Percentiles rank a stretch among this genome's conserved stretches.
Evolutionary conservation across 139 green algal genomes (phyloP).

Genomic region (Coelastrella sp.): DNA sequence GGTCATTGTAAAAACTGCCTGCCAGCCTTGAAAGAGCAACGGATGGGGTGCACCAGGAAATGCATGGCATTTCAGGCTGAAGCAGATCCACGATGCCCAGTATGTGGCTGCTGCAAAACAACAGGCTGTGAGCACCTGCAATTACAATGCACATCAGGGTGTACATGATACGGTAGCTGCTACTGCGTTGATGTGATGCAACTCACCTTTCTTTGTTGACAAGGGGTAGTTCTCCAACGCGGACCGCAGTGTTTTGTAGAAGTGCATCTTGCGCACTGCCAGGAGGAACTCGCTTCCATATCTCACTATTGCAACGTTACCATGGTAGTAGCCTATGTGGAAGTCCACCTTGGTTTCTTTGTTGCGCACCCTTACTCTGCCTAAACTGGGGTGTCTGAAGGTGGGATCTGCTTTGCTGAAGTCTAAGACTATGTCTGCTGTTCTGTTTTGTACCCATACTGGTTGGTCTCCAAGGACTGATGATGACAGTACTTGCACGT

Average conservation of each 20-base stretch:
- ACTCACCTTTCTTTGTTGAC: constrained; percentile 27
- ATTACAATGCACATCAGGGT: no score
- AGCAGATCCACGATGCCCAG: no score
- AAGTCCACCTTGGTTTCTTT: constrained; percentile 30
- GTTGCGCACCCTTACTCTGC: not conserved
- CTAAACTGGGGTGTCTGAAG: constrained; percentile 7
- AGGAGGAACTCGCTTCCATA: constrained; percentile 33
- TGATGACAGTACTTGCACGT: constrained; percentile 37
- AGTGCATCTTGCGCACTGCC: constrained; percentile 54
- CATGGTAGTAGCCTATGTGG: constrained; percentile 51
- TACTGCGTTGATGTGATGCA: not conserved
- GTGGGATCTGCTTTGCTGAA: constrained; percentile 52
- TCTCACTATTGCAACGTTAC: constrained; percentile 48
- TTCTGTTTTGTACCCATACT: constrained; percentile 40
- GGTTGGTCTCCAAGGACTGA: constrained; percentile 36
- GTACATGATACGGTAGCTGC: no score
- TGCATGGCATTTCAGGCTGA: no score
- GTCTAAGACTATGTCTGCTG: constrained; percentile 46
- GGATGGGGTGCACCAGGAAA: no score
- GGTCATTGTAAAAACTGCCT: no score
- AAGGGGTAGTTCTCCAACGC: constrained; percentile 36
- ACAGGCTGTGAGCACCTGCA: no score
- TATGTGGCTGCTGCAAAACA: no score
- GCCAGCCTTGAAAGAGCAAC: no score
- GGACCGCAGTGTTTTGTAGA: constrained; percentile 48